Base-by-base conservation (phyloP, 805 yeast genomes). In the Saccharomycopsis fodiens region DNA sequence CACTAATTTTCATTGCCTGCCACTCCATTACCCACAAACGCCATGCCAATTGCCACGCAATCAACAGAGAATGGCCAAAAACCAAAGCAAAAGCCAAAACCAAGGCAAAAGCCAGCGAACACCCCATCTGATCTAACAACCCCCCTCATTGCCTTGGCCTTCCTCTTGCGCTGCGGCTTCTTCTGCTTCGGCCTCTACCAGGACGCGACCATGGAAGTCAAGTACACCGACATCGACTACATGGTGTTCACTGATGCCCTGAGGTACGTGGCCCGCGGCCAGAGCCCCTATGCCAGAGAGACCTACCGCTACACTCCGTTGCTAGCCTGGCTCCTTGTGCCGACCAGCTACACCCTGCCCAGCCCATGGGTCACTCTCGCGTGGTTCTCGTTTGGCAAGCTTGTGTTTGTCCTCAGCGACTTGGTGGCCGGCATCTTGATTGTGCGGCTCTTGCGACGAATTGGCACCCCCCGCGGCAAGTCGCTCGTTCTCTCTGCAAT, bases 291-390 rank as follows among this genome's bases (percentile, higher is more conserved):
- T 56, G 54, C 60, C 17, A 69, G 98, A 51, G 96, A 82, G 46
- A 93, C 98, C 0, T 93, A 91, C 57, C 67, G 98, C 39, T 93
- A 93, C 57, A 91, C 98, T 0, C 98, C 98, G 8, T 61, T 93
- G 31, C 65, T 93, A 29, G 79, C 96, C 8, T 87, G 95, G 93
- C 50, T 85, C 23, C 64, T 93, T 34, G 59, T 78, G 1, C 97
- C 97, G 1, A 83, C 85, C 23, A 67, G 74, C 2, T 51, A 53
- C 19, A 29, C 41, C 22, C 48, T 69, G 34, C 81, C 74, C 53
- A 81, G 73, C 61, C 79, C 80, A 0, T 60, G 74, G 22, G 64
- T 66, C 45, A 72, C 67, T 39, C 74, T 75, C 0, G 63, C 60
- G 55, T 72, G 70, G 69, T 73, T 74, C 56, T 72, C 78, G 51